These are phyloP conservation scores for Brasenia schreberi DNA, from an alignment of 164 flowering plant genomes.

Conservation along the genomic window DNA sequence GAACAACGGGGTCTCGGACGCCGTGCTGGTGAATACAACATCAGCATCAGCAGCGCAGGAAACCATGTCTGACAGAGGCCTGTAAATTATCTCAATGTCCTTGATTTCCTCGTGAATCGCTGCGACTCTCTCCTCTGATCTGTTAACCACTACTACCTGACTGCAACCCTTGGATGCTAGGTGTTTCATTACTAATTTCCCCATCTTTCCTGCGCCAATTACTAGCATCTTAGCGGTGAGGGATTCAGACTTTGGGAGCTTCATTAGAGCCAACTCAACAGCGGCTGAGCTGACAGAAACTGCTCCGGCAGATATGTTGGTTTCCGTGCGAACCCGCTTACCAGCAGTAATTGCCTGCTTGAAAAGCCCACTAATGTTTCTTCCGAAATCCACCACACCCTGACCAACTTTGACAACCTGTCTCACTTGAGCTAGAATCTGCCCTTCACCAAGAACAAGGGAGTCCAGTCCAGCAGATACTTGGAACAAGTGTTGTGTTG, in stretches of 20 bases:
- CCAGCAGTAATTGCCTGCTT: slow-evolving; percentile 86
- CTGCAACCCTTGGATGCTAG: slow-evolving; percentile 91
- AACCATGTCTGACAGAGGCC: slow-evolving; percentile 67
- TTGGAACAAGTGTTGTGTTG: slow-evolving; percentile 77
- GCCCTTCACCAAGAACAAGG: slow-evolving; percentile 88
- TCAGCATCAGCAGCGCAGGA: slow-evolving; percentile 77
- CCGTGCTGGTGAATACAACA: slow-evolving; percentile 88
- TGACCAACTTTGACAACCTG: slow-evolving; percentile 84
- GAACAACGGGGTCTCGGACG: slow-evolving; percentile 78
- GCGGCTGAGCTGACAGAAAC: slow-evolving; percentile 96
- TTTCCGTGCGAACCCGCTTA: slow-evolving; percentile 81
- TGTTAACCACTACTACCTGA: slow-evolving; percentile 75
- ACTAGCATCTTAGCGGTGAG: slow-evolving; percentile 64
- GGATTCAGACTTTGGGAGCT: slow-evolving; percentile 64
- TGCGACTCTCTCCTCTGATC: slow-evolving; percentile 75
- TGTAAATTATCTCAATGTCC: slow-evolving; percentile 69
- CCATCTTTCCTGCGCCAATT: slow-evolving; percentile 98
- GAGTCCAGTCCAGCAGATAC: slow-evolving; percentile 94
- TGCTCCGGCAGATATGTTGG: slow-evolving; percentile 82
- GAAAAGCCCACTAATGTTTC: slow-evolving; percentile 81
- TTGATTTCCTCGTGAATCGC: slow-evolving; percentile 69
- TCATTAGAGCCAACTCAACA: slow-evolving; percentile 85
- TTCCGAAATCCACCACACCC: slow-evolving; percentile 77
- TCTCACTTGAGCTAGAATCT: slow-evolving; percentile 87
- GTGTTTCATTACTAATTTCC: slow-evolving; percentile 95